phyloP scores from a whole-genome alignment of 1,284 basidiomycete species.

The Leccinum solheimii region DNA sequence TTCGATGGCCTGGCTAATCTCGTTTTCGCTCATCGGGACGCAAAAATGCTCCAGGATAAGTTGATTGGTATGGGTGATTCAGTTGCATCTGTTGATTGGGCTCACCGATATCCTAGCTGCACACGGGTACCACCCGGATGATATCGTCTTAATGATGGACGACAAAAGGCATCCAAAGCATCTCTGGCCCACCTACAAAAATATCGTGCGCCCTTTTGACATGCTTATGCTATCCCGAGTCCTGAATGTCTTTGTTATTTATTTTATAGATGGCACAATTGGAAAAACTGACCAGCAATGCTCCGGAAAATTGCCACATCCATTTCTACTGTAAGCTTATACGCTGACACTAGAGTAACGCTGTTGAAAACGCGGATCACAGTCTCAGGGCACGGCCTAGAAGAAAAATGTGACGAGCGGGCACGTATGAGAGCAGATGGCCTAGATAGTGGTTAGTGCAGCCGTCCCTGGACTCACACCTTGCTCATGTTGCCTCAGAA shows the following conservation, averaged over 20 bases:
- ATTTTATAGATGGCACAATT: slow-evolving; percentile 29
- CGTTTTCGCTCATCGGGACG: slow-evolving; percentile 25
- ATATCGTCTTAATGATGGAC: slow-evolving; percentile 38
- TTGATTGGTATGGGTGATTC: slow-evolving; percentile 18
- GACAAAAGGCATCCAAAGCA: slow-evolving; percentile 3
- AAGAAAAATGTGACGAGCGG: slow-evolving; percentile 23
- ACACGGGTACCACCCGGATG: slow-evolving; percentile 28
- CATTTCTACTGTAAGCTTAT: slow-evolving; percentile 40
- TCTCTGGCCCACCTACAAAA: slow-evolving; percentile 31
- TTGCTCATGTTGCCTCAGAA: slow-evolving; percentile 17
- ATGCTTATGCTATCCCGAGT: not conserved
- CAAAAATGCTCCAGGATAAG: slow-evolving; percentile 6
- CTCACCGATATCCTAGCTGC: slow-evolving; percentile 10
- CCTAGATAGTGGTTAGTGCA: slow-evolving; percentile 36
- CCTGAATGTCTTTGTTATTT: not conserved
- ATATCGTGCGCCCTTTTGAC: slow-evolving; percentile 27
- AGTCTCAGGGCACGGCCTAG: slow-evolving; percentile 38
- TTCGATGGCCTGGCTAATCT: slow-evolving; percentile 14
- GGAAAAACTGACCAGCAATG: slow-evolving; percentile 25
- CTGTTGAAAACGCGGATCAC: not conserved
- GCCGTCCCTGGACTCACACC: not conserved
- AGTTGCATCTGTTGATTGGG: not conserved
- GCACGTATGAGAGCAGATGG: slow-evolving; percentile 32
- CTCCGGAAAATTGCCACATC: slow-evolving; percentile 34
- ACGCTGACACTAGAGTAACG: not conserved